These are phyloP conservation scores for Cryptosporidium sp. DNA, from an alignment of 169 alveolate species.

Conservation along the genomic window DNA sequence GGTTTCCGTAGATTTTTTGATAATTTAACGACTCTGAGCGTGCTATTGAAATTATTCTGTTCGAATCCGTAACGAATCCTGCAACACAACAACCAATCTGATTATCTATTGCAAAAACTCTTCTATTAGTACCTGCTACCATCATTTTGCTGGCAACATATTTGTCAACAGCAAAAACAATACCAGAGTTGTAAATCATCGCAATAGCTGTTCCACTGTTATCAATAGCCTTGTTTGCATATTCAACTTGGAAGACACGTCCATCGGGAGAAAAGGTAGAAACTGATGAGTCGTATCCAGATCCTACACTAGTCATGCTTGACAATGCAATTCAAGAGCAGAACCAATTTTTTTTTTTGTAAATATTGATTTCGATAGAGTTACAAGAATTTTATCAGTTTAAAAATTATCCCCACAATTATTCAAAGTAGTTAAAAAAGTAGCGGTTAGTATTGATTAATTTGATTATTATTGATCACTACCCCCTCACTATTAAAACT, in stretches of 20 bases:
- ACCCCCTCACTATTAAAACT: not conserved
- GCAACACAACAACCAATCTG: conserved; percentile 88
- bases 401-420: not conserved
- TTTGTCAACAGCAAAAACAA: conserved; percentile 91
- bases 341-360: not conserved
- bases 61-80: conserved; percentile 95
- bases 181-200: conserved; percentile 91
- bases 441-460: not conserved
- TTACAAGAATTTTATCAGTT: not conserved
- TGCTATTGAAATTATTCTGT: conserved; percentile 90
- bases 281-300: conserved; percentile 94
- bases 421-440: not conserved
- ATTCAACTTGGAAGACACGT: conserved; percentile 94
- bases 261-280: conserved; percentile 98
- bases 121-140: conserved; percentile 88
- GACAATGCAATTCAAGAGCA: not conserved
- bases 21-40: conserved; percentile 90
- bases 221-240: conserved; percentile 94
- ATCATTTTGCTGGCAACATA: conserved; percentile 83
- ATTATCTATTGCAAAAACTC: conserved; percentile 88
- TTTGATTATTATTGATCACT: too few relatives aligned
- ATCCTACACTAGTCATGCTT: conserved; percentile 89
- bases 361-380: not conserved
- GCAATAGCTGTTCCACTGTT: conserved; percentile 91
- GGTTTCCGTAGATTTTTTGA: conserved; percentile 87